Evolutionary conservation across 495 filamentous ascomycete genomes (phyloP).

Genomic region (Aspergillus homomorphus): DNA sequence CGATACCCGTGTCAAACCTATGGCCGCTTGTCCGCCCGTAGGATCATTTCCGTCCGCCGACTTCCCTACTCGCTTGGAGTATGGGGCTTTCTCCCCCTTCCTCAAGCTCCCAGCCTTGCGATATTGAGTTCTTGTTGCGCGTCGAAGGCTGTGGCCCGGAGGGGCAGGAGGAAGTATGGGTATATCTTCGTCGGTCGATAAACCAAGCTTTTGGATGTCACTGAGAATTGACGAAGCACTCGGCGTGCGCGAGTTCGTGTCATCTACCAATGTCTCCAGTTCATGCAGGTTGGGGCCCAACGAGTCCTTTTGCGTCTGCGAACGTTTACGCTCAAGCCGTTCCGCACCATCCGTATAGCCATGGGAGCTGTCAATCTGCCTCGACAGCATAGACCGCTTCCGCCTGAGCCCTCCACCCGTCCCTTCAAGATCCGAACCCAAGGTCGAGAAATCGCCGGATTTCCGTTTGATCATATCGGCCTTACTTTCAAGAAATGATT

Average conservation of each 20-base stretch:
- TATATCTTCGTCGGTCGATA: conserved; percentile 67
- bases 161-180: conserved; percentile 76
- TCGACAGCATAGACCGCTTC: conserved; percentile 94
- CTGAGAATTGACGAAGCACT: conserved; percentile 29
- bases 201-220: conserved; percentile 45
- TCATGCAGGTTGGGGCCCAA: conserved; percentile 60
- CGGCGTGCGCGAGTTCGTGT: conserved; percentile 59
- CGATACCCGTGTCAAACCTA: conserved; percentile 64
- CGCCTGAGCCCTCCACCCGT: conserved; percentile 66
- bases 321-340: conserved; percentile 71
- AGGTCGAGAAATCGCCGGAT: conserved; percentile 65
- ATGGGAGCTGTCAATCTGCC: conserved; percentile 74
- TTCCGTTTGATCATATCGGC: conserved; percentile 83
- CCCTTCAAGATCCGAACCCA: conserved; percentile 59
- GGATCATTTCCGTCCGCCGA: conserved; percentile 58
- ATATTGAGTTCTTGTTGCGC: conserved; percentile 92
- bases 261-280: conserved; percentile 75
- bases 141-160: conserved; percentile 72
- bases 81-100: conserved; percentile 71
- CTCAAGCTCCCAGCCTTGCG: conserved; percentile 76
- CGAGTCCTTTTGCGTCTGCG: conserved; percentile 39
- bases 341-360: conserved; percentile 90
- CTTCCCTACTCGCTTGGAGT: conserved; percentile 69
- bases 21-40: conserved; percentile 45
- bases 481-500: conserved; percentile 89